Base-by-base conservation (phyloP, 768 basidiomycete species). In the Phylloporus sp. region DNA sequence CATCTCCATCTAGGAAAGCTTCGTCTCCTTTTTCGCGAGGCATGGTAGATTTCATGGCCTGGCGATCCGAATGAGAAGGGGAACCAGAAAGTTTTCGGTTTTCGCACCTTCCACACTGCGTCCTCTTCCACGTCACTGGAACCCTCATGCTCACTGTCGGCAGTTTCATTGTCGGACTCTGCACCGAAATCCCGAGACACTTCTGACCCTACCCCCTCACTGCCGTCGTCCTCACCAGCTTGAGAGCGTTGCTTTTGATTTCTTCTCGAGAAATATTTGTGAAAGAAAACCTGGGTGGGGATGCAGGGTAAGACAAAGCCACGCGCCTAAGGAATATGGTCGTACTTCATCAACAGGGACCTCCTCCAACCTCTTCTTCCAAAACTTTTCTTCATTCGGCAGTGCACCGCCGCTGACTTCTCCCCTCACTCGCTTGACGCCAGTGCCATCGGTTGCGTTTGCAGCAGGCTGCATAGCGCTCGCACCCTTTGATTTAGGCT, bases 401-500 rank as follows among this genome's bases (percentile, higher is more conserved):
- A 78, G 63, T 23, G 70, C 73, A 46, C 65, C 62, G 4, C 72
- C 69, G 43, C 70, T 72, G 27, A 78, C 72, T 50, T 85, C 81
- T 4, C 84, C 84, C 61, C 79, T 82, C 40, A 82, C 64, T 36
- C 92, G 77, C 70, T 87, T 91, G 35, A 91, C 83, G 3, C 88
- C 82, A 2, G 72, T 72, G 12, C 78, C 74, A 51, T 85, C 86
- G n/a, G 79, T 58, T 1, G 75, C 77, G 43, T 78, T 79, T 6
- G 88, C 87, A 1, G 85, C 83, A n/a, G 93, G 93, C 71, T 99
- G 95, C 97, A 98, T 98, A 49, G 90, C 88, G 55, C 87, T 91
- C 0, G 82, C 76, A n/a, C 94, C 95, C 63, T 84, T 86, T 8
- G 80, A 72, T 50, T 74, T 77, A 2, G 71, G 56, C 60, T 86